Conservation (phyloP, 345 rosid genomes). For the Trapa bicornis region DNA sequence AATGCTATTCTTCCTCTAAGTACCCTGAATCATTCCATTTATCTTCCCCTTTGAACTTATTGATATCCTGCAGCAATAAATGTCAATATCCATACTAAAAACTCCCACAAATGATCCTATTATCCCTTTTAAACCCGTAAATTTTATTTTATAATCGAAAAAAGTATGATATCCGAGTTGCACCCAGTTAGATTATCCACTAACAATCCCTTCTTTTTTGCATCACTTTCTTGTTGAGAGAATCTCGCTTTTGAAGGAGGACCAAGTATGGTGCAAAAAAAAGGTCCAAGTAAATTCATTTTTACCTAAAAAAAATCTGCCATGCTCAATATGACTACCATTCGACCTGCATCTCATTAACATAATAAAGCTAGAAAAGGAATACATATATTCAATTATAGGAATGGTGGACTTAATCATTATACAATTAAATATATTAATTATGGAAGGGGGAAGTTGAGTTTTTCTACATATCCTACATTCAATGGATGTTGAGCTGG, state of each 20-base stretch:
- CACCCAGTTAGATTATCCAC: constrained; percentile 29
- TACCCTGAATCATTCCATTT: too few relatives aligned
- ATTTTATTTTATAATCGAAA: too few relatives aligned
- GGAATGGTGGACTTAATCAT: constrained; percentile 3
- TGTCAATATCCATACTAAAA: too few relatives aligned
- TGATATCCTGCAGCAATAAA: too few relatives aligned
- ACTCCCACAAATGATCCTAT: too few relatives aligned
- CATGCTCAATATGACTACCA: background rate
- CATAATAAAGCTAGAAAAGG: background rate
- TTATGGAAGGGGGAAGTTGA: background rate
- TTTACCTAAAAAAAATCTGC: background rate
- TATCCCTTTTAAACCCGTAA: too few relatives aligned
- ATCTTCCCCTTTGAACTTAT: too few relatives aligned
- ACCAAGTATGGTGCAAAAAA: too few relatives aligned
- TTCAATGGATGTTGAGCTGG: too few relatives aligned
- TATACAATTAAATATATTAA: constrained; percentile 1
- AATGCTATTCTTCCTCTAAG: background rate
- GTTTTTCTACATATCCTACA: too few relatives aligned
- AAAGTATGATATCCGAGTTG: constrained; percentile 12
- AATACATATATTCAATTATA: background rate
- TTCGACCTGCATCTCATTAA: constrained; percentile 7
- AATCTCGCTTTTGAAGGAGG: constrained; percentile 1
- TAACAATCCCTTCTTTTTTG: background rate
- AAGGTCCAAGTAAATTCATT: background rate
- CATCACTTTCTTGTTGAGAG: background rate